Conservation (phyloP, 2,329 filamentous ascomycete species). For the Talaromyces funiculosus region DNA sequence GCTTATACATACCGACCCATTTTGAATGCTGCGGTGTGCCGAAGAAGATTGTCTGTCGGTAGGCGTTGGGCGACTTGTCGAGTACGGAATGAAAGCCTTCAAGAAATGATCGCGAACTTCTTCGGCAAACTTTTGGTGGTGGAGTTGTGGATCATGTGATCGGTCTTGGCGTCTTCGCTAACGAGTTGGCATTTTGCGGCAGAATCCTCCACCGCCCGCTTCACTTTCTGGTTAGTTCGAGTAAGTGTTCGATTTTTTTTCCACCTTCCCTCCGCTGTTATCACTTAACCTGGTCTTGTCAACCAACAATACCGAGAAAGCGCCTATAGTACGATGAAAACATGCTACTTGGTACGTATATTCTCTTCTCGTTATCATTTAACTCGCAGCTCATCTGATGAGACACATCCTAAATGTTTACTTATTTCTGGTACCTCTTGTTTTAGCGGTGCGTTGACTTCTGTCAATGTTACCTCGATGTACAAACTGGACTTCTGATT, state of each 20-base stretch:
- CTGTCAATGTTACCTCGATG: constrained; percentile 55
- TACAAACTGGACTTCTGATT: constrained; percentile 84
- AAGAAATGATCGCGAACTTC: constrained; percentile 2
- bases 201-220: neutral
- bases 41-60: constrained; percentile 10
- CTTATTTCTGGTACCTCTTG: constrained; percentile 98
- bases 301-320: neutral
- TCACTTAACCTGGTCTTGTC: neutral
- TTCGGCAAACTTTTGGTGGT: constrained; percentile 5
- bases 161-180: constrained; percentile 11
- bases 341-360: constrained; percentile 3
- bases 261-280: neutral
- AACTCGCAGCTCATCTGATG: constrained; percentile 53
- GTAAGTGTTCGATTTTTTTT: neutral
- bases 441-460: constrained; percentile 57
- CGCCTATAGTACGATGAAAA: neutral
- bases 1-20: constrained; percentile 18
- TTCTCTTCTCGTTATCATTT: neutral
- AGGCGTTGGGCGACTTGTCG: constrained; percentile 16
- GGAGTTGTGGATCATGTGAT: constrained; percentile 18
- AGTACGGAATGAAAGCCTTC: neutral
- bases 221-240: neutral
- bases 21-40: constrained; percentile 16
- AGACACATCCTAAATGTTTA: constrained; percentile 54
- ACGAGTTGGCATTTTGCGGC: neutral